These are phyloP conservation scores for Verticillium klebahnii DNA, from an alignment of 2,329 filamentous ascomycete genomes.

Conservation along the genomic window DNA sequence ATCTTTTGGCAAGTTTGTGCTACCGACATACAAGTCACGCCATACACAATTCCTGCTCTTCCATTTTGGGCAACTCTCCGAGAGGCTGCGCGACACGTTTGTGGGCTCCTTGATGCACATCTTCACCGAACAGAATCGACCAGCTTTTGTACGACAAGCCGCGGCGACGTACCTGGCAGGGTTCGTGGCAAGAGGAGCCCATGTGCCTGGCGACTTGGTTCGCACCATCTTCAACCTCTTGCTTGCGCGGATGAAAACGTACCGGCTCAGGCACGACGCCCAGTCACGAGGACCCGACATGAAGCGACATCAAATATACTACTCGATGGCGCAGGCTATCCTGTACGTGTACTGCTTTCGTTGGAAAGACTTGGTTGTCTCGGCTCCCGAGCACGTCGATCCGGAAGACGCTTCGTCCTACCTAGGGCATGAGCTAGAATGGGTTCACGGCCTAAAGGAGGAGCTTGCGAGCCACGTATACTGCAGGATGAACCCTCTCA, in stretches of 20 bases:
- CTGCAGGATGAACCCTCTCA: slow-evolving; percentile 87
- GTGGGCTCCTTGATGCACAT: slow-evolving; percentile 71
- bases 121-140: slow-evolving; percentile 12
- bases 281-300: slow-evolving; percentile 80
- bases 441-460: slow-evolving; percentile 71
- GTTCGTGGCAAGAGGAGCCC: slow-evolving; percentile 86
- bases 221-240: slow-evolving; percentile 78
- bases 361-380: slow-evolving; percentile 81
- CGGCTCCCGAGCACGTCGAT: slow-evolving; percentile 55
- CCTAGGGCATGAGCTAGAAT: slow-evolving; percentile 68
- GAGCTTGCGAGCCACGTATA: slow-evolving; percentile 74
- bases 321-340: slow-evolving; percentile 81
- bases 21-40: slow-evolving; percentile 86
- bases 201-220: slow-evolving; percentile 72
- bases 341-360: slow-evolving; percentile 97
- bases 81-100: slow-evolving; percentile 75
- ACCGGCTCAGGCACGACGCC: slow-evolving; percentile 68
- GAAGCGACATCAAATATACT: slow-evolving; percentile 78
- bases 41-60: slow-evolving; percentile 96
- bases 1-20: slow-evolving; percentile 82
- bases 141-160: slow-evolving; percentile 62
- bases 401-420: slow-evolving; percentile 57
- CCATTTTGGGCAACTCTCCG: slow-evolving; percentile 83
- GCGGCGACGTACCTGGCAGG: slow-evolving; percentile 91
- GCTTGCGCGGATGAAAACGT: slow-evolving; percentile 68